Percentiles rank a stretch among this genome's conserved stretches.
Evolutionary conservation across 2,329 filamentous ascomycete genomes (phyloP).

Genomic region (Neocatenulostroma microsporum): DNA sequence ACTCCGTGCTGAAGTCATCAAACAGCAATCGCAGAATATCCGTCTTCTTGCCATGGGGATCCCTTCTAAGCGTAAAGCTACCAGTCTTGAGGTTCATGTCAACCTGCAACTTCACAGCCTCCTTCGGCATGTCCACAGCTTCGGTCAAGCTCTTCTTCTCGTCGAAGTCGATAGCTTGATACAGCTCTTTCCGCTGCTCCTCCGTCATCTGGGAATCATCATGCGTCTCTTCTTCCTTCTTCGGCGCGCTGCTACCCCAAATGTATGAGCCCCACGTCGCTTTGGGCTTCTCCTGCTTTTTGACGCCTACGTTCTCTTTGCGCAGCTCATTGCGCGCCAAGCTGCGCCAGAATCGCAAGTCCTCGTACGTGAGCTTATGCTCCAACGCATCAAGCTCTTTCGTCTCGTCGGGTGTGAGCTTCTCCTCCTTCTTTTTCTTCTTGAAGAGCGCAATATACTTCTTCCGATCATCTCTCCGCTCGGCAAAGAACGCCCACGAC

Average conservation of each 20-base stretch:
- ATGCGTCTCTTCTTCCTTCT: conserved; percentile 56
- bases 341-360: conserved; percentile 94
- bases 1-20: conserved; percentile 86
- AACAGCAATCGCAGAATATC: conserved; percentile 90
- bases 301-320: conserved; percentile 87
- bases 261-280: conserved; percentile 89
- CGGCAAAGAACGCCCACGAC: conserved; percentile 94
- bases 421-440: conserved; percentile 68
- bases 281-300: conserved; percentile 60
- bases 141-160: conserved; percentile 87
- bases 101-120: conserved; percentile 86
- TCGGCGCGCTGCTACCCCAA: conserved; percentile 58
- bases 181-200: conserved; percentile 90
- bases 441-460: conserved; percentile 94
- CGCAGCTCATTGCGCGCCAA: conserved; percentile 87
- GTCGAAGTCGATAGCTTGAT: conserved; percentile 96
- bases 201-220: conserved; percentile 87
- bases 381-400: conserved; percentile 71
- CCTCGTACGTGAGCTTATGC: conserved; percentile 84
- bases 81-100: conserved; percentile 91
- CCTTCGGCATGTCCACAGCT: conserved; percentile 78
- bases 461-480: conserved; percentile 80
- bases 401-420: conserved; percentile 59
- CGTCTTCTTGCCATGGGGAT: conserved; percentile 65
- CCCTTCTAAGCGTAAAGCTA: conserved; percentile 87